Base-by-base conservation (phyloP, 805 yeast genomes). In the Sungouiozyma intestinalis region DNA sequence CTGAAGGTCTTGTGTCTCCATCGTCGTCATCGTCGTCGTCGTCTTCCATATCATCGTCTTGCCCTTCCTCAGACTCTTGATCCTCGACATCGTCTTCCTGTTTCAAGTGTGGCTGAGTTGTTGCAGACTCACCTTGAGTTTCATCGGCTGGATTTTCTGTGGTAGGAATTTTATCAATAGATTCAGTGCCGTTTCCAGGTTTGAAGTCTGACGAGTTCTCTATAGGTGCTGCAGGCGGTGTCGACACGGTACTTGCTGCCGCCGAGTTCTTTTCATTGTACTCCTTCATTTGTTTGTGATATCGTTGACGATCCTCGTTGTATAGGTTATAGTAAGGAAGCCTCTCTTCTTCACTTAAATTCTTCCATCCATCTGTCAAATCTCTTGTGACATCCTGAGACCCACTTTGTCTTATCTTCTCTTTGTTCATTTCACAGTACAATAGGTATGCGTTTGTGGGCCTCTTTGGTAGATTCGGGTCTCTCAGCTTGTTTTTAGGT, bases 401-500 rank as follows among this genome's bases (percentile, higher is more conserved):
- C 8, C 78, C 79, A 46, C 73, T 76, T 40, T 72, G 69, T 47
- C 75, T 77, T 33, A 85, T 72, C 39, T 73, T 68, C 38, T 85
- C 95, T 61, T 84, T 84, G 55, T 85, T 94, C 65, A 74, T 65
- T 45, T 88, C 97, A 63, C 96, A 88, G 56, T 82, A 87, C 42
- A 85, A 74, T 47, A 85, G 68, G 55, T 87, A 88, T 4, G 96
- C 95, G 60, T 87, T 88, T 3, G 92, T 81, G 4, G 96, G 95
- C 53, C 94, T 71, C 52, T 83, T 85, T 16, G 96, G 97, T 53
- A 81, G 71, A 50, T 78, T 79, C 8, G 95, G 95, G 60, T 87
- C 94, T 52, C 87, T 75, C 8, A 71, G 68, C 40, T 68, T 68
- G 51, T 66, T 56, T 45, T 56, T 63, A 56, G 50, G 54, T 44